Conservation (phyloP, 306 rosid genomes). For the Acacia confusa region DNA sequence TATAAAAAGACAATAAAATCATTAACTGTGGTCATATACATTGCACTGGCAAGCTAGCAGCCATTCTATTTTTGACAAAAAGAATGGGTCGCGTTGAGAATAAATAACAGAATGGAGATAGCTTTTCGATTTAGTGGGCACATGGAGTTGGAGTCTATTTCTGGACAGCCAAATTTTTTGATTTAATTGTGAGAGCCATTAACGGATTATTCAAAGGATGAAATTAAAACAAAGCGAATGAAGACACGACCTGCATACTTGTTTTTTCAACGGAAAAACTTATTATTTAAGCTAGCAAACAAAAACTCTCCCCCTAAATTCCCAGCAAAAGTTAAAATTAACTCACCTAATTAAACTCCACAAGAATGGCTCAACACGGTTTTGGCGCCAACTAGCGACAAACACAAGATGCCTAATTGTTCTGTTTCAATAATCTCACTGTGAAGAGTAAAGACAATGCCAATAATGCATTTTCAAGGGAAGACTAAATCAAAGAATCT, state of each 20-base stretch:
- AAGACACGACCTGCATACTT: slow-evolving; percentile 25
- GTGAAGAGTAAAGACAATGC: no score
- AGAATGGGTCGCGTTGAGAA: neutral
- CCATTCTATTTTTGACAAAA: neutral
- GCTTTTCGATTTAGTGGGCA: neutral
- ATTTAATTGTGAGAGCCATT: slow-evolving; percentile 1
- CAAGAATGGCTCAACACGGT: slow-evolving; percentile 26
- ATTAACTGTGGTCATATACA: neutral
- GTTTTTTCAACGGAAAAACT: slow-evolving; percentile 3
- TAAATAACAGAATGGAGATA: neutral
- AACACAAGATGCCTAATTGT: neutral
- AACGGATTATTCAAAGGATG: slow-evolving; percentile 2
- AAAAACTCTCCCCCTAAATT: slow-evolving; percentile 43
- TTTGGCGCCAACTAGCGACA: slow-evolving; percentile 20
- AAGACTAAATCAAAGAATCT: slow-evolving; percentile 11
- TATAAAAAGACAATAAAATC: no score
- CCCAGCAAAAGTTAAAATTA: slow-evolving; percentile 42
- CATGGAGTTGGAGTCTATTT: neutral
- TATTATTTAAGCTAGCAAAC: slow-evolving; percentile 34
- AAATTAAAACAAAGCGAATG: neutral
- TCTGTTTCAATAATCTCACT: slow-evolving; percentile 19
- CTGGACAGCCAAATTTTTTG: slow-evolving; percentile 11
- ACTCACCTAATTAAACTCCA: slow-evolving; percentile 42
- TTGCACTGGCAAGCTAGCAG: neutral
- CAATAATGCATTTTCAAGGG: neutral